Percentiles rank a stretch among this genome's conserved stretches.
Evolutionary conservation across 805 yeast species (phyloP).

Genomic region (Yarrowia divulgata): DNA sequence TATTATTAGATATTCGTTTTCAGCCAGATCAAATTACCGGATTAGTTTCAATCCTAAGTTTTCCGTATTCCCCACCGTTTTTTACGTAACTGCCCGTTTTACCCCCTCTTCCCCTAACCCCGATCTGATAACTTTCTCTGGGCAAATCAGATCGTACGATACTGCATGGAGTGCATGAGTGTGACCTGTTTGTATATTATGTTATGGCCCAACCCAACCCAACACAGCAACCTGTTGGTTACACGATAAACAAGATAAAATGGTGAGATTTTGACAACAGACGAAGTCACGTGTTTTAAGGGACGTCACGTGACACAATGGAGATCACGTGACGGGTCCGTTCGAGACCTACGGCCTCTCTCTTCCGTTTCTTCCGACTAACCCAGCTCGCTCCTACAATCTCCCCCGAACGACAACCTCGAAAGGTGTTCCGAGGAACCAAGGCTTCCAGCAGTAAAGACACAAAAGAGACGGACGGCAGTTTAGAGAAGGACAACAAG

Average conservation of each 20-base stretch:
- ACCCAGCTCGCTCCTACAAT: slow-evolving; percentile 20
- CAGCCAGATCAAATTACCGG: not conserved
- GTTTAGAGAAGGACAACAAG: not conserved
- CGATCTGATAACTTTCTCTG: slow-evolving; percentile 24
- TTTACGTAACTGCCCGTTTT: not conserved
- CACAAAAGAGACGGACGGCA: not conserved
- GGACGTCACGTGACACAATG: not conserved
- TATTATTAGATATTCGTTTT: not conserved
- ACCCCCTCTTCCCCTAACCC: not conserved
- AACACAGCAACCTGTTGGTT: slow-evolving; percentile 16
- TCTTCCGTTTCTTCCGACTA: not conserved
- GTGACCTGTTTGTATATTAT: not conserved
- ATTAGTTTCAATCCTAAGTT: too few species aligned
- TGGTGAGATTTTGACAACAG: not conserved
- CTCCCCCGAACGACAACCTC: slow-evolving; percentile 33
- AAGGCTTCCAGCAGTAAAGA: not conserved
- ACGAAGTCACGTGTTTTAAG: not conserved
- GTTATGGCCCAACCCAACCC: too few species aligned
- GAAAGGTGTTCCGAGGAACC: slow-evolving; percentile 32
- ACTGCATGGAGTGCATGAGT: slow-evolving; percentile 16
- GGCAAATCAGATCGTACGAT: slow-evolving; percentile 35
- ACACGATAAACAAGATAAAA: not conserved
- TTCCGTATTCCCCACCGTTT: not conserved
- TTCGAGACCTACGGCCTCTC: not conserved
- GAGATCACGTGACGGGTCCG: slow-evolving; percentile 5